phyloP scores from a whole-genome alignment of 164 flowering plant genomes.

The Umbellularia californica region DNA sequence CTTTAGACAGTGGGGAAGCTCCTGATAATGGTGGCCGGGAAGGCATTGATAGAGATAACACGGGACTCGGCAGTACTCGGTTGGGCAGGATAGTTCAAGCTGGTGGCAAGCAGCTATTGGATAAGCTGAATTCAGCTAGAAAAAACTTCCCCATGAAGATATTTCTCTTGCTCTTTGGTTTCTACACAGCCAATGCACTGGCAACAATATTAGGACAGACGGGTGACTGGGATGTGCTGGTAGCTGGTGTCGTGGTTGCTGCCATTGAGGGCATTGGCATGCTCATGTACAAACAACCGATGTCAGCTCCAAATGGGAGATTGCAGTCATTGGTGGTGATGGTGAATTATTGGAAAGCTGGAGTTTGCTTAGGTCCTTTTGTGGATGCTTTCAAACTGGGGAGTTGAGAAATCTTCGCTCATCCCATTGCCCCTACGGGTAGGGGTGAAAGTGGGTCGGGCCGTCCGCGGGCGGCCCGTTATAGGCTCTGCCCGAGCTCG shows the following conservation, averaged over 20 bases:
- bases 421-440: too few relatives aligned
- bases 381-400: too few relatives aligned
- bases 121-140: constrained; percentile 72
- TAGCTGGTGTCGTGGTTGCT: constrained; percentile 94
- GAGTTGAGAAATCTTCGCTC: too few relatives aligned
- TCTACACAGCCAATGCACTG: constrained; percentile 92
- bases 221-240: constrained; percentile 96
- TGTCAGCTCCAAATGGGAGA: constrained; percentile 28
- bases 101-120: constrained; percentile 65
- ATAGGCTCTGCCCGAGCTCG: too few relatives aligned
- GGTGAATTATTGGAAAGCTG: too few relatives aligned
- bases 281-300: constrained; percentile 68
- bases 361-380: too few relatives aligned
- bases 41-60: constrained; percentile 27
- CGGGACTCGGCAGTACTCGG: constrained; percentile 65
- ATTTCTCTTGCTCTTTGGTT: constrained; percentile 80
- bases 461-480: too few relatives aligned
- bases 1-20: constrained; percentile 58
- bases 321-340: too few relatives aligned
- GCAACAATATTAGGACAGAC: constrained; percentile 96
- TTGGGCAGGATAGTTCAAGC: constrained; percentile 78
- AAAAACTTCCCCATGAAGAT: constrained; percentile 86
- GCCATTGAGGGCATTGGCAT: constrained; percentile 94
- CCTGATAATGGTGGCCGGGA: constrained; percentile 49
- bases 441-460: too few relatives aligned